Evolutionary conservation across 371 early-diverging fungal genomes (phyloP).

Genomic region (Syncephalis plumigaleata): DNA sequence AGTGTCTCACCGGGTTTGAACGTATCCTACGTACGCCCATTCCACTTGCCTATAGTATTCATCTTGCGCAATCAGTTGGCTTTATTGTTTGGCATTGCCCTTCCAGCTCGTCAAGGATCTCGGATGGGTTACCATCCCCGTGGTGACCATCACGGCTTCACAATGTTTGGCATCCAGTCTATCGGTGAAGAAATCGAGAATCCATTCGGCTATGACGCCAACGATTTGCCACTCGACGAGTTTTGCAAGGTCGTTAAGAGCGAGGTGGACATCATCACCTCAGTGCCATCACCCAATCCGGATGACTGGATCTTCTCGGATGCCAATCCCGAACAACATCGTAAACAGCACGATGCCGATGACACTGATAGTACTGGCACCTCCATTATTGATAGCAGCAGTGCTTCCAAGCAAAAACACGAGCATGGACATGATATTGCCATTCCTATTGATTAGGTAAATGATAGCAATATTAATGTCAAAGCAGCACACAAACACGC

Average conservation of each 20-base stretch:
- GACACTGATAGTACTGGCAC: too few relatives aligned
- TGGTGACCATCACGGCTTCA: conserved; percentile 41
- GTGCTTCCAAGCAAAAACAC: too few relatives aligned
- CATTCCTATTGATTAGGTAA: too few relatives aligned
- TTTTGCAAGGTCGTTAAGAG: conserved; percentile 15
- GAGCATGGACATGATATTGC: too few relatives aligned
- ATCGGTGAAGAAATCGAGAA: conserved; percentile 39
- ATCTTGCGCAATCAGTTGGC: conserved; percentile 50
- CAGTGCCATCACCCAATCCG: background rate
- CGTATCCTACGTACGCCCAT: conserved; percentile 62
- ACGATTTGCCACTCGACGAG: conserved; percentile 19
- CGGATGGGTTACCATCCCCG: conserved; percentile 36
- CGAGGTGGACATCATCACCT: conserved; percentile 13
- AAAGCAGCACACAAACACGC: too few relatives aligned
- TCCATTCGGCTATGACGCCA: conserved; percentile 39
- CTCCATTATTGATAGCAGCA: too few relatives aligned
- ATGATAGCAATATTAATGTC: too few relatives aligned
- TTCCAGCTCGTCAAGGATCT: conserved; percentile 38
- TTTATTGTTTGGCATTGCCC: conserved; percentile 48
- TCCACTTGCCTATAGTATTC: conserved; percentile 59
- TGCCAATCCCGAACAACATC: too few relatives aligned
- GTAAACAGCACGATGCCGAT: too few relatives aligned
- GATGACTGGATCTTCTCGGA: too few relatives aligned
- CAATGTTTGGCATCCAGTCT: conserved; percentile 52
- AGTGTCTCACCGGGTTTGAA: conserved; percentile 48